Evolutionary conservation across 2,329 filamentous ascomycete species (phyloP), one percentile per base, ranked within the genome.

Genomic region (Cercospora sojina): DNA sequence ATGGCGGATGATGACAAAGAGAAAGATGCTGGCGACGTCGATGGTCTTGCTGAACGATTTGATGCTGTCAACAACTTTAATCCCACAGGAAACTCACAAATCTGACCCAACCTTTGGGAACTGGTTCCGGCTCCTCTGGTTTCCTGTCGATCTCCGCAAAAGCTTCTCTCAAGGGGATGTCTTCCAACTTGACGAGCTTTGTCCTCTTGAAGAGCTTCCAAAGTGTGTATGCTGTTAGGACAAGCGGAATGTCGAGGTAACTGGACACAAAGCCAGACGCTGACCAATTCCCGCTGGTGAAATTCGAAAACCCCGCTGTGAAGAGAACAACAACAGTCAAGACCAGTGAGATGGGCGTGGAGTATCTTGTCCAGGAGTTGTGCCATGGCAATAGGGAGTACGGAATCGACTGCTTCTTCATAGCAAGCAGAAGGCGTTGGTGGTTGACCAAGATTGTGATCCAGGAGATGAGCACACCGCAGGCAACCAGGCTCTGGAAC

Each of bases 391-490:
- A 60, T 0, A 64, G 55, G 7, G 70, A 70, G 23, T 71, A 60
- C 4, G 72, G 71, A 29, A 74, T 69, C 3, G 60, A 62, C 18
- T 74, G 72, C 55, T 71, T 71, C 57, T 67, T 71, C 70, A 74
- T 72, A 2, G 72, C 72, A 25, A 72, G 51, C 29, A 74, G 66
- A 1, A 74, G 68, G 2, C 72, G 71, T 56, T 71, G 61, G 43
- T 74, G 72, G 51, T 74, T 74, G 64, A 72, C 61, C 25, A 72
- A 62, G 55, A 74, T 72, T 12, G 69, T 62, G 29, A 68, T 72
- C 88, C 88, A 91, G 1, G 85, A 87, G 6, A 90, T 81, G 53
- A 91, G 74, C 3, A 88, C 87, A 7, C 87, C 87, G 4, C 85
- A 86, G 0, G 87, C 83, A 0, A 87, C 89, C 47, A 90, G 74